Conservation (phyloP, 495 filamentous ascomycete genomes). For the Pseudotulostoma volvatum region DNA sequence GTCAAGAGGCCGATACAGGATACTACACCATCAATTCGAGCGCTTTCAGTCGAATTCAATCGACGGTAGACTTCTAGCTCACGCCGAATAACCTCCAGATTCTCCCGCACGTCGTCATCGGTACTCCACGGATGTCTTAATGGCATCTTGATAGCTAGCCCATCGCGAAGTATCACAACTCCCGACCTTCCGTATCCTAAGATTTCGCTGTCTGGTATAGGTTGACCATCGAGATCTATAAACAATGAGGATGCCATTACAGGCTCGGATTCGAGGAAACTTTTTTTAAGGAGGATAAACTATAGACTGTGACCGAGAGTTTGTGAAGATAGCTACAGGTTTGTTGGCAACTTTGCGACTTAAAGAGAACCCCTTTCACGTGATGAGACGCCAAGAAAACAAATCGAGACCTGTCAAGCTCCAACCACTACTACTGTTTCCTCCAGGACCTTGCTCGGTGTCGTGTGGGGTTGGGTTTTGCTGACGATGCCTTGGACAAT, state of each 20-base stretch:
- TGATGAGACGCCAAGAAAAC: too few species aligned
- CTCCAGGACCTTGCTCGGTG: too few species aligned
- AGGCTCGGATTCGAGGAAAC: too few species aligned
- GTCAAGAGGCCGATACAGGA: constrained; percentile 9
- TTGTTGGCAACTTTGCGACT: too few species aligned
- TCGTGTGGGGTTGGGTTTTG: too few species aligned
- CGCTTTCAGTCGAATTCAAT: background rate
- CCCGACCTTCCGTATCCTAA: constrained; percentile 9
- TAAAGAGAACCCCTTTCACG: too few species aligned
- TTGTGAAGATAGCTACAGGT: too few species aligned
- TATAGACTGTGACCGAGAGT: too few species aligned
- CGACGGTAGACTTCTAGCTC: constrained; percentile 17
- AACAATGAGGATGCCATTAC: constrained; percentile 1
- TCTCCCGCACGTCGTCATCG: constrained; percentile 10
- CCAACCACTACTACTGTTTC: too few species aligned
- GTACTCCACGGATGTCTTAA: constrained; percentile 10
- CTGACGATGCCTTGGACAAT: too few species aligned
- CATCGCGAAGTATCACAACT: constrained; percentile 11
- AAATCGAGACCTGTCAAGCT: too few species aligned
- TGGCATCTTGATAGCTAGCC: constrained; percentile 10
- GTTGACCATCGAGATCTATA: constrained; percentile 1
- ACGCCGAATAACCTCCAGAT: constrained; percentile 7
- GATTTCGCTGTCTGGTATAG: constrained; percentile 5
- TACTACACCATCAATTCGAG: constrained; percentile 9
- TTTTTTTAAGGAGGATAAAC: too few species aligned